Evolutionary conservation across 352 stramenopile genomes (phyloP), one percentile per base, ranked within the genome.

Genomic region (Pythium grandisporangium): DNA sequence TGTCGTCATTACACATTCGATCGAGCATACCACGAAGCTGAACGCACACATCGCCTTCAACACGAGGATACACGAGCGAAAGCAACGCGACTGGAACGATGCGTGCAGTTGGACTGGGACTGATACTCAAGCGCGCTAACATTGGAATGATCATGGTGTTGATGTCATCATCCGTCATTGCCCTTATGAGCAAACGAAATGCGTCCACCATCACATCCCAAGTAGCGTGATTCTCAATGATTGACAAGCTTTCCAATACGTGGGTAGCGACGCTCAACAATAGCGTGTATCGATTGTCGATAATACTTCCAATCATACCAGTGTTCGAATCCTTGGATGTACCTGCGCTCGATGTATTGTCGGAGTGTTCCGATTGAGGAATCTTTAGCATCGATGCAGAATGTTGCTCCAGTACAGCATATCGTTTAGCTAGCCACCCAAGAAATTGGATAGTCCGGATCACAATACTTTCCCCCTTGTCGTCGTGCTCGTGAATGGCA

Each of bases 131-230:
- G 34, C 78, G 73, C 7, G 78, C 75, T 29, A 92, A 66, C 72
- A 94, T 86, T 3, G 81, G 76, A 17, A 89, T 55, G 6, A 92
- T 58, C 46, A 89, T 50, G 22, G 69, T 62, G 23, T 69, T 56
- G 40, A 91, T 61, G 11, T 89, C 76, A 13, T 51, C 38, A 43
- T 81, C 56, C 3, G 70, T 66, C 48, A 94, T 61, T 5, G 78
- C 67, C 12, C 58, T 22, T 16, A 86, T 69, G 26, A 91, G 39
- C 55, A 84, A 72, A 27, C 87, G 80, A 26, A 92, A 71, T 8
- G 75, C 74, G 23, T 87, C 83, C 16, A 92, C 79, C 73, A 93
- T 91, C 22, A 89, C 78, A 20, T 93, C 80, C 81, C 81, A 94
- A 24, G 79, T 92, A 16, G 79, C 72, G 50, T 89, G 79, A 50